Evolutionary conservation across 805 yeast genomes (phyloP), one percentile per base, ranked within the genome.

Genomic region (Lachancea cidri): DNA sequence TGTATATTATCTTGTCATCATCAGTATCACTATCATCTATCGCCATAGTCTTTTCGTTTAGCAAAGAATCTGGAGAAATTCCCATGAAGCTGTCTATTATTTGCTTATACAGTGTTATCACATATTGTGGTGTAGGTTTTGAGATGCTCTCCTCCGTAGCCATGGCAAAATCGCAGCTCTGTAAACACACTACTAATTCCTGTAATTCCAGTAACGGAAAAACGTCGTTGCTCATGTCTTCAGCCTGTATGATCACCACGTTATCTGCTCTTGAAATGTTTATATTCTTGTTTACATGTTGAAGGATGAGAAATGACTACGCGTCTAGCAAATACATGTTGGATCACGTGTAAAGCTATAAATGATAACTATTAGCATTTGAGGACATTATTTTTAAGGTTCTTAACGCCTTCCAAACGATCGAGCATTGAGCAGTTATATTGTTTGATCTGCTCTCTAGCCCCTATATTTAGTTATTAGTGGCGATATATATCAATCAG

Each of bases 181-280:
- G 78, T 27, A 83, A 61, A 52, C 83, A 77, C 8, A 68, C 62
- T 1, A 79, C 73, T 16, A 83, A 67, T 52, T 83, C 87, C 29
- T 72, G 65, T 31, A 72, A 58, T 18, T 78, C 83, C n/a, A 82
- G 67, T 4, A 80, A 48, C 0, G 87, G 87, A 55, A 81, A 82
- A 22, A 72, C 70, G 49, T 77, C 83, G 22, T 59, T 60, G 32
- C 62, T 64, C 56, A 60, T 54, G 29, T 19, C 24, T 13, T 7
- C 27, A 22, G 11, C 11, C 11, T 7, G 27, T 7, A 22, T 22
- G 11, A 22, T 22, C 9, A 22, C 27, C 7, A 11, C 9, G 7
- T 22, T 22, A 22, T 22, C 27, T 22, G 11, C 27, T 11, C 11
- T 22, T 22, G 7, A 7, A n/a, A n/a, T n/a, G 7, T 7, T 11